Percentiles rank a stretch among this genome's conserved stretches.
Conservation (phyloP, 2,329 filamentous ascomycete genomes). For the Botrytis aclada region DNA sequence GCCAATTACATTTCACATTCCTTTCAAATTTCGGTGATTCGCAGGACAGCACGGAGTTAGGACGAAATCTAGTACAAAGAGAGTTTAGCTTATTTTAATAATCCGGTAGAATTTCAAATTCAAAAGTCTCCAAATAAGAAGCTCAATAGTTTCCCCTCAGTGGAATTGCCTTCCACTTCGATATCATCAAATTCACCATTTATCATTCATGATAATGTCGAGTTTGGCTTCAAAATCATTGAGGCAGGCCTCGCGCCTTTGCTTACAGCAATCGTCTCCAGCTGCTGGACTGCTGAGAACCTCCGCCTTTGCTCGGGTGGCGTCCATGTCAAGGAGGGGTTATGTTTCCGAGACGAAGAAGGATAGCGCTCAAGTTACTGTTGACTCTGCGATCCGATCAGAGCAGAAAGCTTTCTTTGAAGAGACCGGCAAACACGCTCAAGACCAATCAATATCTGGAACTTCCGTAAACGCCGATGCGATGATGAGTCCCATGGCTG, state of each 20-base stretch:
- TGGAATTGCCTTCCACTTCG: conserved; percentile 8
- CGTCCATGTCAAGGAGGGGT: conserved; percentile 47
- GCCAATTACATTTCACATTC: not conserved
- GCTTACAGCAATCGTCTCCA: conserved; percentile 32
- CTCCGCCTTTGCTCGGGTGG: conserved; percentile 26
- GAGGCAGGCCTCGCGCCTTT: conserved; percentile 37
- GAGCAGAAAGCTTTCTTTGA: conserved; percentile 80
- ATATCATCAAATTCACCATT: conserved; percentile 4
- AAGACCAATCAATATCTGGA: conserved; percentile 31
- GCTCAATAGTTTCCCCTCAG: not conserved
- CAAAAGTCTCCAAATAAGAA: conserved; percentile 14
- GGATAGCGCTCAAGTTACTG: conserved; percentile 73
- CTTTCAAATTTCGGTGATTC: conserved; percentile 9
- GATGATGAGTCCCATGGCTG: conserved; percentile 78
- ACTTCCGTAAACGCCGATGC: conserved; percentile 44
- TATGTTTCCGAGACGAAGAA: conserved; percentile 85
- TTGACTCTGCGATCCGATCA: conserved; percentile 80
- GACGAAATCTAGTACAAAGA: not conserved
- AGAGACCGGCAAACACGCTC: conserved; percentile 37
- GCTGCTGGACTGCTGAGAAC: conserved; percentile 31
- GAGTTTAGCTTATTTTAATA: not conserved
- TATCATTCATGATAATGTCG: conserved; percentile 11
- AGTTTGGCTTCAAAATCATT: conserved; percentile 31
- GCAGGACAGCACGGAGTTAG: conserved; percentile 1
- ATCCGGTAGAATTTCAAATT: conserved; percentile 17